Percentiles rank a stretch among this genome's conserved stretches.
Evolutionary conservation across 2,329 filamentous ascomycete species (phyloP).

Genomic region (Aureobasidium sp.): DNA sequence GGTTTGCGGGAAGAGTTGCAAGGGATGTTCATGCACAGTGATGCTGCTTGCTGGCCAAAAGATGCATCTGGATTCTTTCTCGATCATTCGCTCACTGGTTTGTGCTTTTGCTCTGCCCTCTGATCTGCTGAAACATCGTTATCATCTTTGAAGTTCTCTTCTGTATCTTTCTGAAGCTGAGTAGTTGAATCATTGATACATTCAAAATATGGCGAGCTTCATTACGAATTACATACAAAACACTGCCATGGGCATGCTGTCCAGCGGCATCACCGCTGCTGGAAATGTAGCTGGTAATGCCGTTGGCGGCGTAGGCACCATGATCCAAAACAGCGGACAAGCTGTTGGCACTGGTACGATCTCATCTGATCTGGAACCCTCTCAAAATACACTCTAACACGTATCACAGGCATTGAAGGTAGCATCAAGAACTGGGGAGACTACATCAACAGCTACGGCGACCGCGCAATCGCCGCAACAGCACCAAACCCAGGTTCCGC

Average conservation of each 20-base stretch:
- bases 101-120: neutral
- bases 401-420: slow-evolving; percentile 27
- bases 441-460: slow-evolving; percentile 31
- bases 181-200: neutral
- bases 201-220: slow-evolving; percentile 20
- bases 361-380: neutral
- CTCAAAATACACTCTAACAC: slow-evolving; percentile 18
- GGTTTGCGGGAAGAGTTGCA: slow-evolving; percentile 13
- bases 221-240: slow-evolving; percentile 27
- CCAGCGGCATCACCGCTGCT: slow-evolving; percentile 30
- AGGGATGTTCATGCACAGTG: slow-evolving; percentile 8
- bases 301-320: slow-evolving; percentile 29
- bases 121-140: neutral
- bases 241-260: slow-evolving; percentile 27
- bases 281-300: slow-evolving; percentile 33
- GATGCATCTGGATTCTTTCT: neutral
- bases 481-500: slow-evolving; percentile 26
- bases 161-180: neutral
- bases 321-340: slow-evolving; percentile 29
- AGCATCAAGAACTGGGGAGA: slow-evolving; percentile 28
- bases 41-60: neutral
- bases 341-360: slow-evolving; percentile 28
- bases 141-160: neutral
- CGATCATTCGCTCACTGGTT: neutral
- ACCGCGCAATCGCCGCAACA: slow-evolving; percentile 26